Evolutionary conservation across 176 grass and related monocot species (phyloP), one percentile per base, ranked within the genome.

Genomic region (Ampelocalamus luodianensis): DNA sequence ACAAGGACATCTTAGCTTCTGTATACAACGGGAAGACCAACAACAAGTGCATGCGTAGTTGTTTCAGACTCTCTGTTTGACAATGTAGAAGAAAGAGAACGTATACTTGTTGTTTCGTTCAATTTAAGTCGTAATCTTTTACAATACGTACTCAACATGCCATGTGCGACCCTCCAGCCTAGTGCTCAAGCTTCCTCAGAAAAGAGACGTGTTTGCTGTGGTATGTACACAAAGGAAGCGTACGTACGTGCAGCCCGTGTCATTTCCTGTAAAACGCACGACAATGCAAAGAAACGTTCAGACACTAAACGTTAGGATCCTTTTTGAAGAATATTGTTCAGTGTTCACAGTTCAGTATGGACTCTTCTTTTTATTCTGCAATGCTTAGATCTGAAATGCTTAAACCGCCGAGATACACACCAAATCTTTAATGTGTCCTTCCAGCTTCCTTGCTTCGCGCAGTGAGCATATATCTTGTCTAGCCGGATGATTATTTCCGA

Each of bases 351-450:
- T 73, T 74, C 69, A 81, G 36, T 56, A 16, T 89, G 77, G 61
- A 86, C 58, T 58, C 74, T 61, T 56, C 80, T 79, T 68, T 36
- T 80, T 1, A 32, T 39, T 66, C 63, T 83, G 45, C 17, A 49
- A 45, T 48, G 43, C 34, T 74, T 84, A 66, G 55, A 49, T 85
- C 79, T 77, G 29, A 85, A 39, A 65, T 36, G 56, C 22, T 83
- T 78, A 79, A 39, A 42, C 59, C 50, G 34, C 74, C 24, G 67
- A 51, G 85, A 80, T 87, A 79, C 87, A 37, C 79, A 96, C 97
- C 97, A 99, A 85, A 99, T 73, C 88, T 96, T 99, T 26, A 99
- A 85, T 20, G 97, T 89, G 3, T 96, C 97, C 88, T 96, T 96
- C 97, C 97, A 99, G 4, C 39, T 50, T 12, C 93, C 92, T 10